A percentile compares a stretch with the other conserved stretches of the same genome.
Conservation (phyloP, 2,329 filamentous ascomycete genomes). For the Cladosporium sphaerospermum region DNA sequence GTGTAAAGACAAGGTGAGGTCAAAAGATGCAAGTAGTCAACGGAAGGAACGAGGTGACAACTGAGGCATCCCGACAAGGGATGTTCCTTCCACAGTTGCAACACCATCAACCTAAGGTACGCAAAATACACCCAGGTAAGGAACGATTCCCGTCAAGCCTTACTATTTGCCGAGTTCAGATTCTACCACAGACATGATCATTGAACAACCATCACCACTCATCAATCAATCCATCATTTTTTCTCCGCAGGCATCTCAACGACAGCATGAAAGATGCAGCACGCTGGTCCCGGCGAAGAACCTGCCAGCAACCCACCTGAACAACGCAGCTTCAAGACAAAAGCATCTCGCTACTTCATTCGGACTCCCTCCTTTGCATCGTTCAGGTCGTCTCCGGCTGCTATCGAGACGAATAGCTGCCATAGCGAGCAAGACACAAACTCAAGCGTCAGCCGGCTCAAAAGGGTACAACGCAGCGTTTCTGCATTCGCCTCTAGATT, state of each 20-base stretch:
- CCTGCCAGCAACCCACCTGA: background rate
- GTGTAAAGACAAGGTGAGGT: too few relatives aligned
- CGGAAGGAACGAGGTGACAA: too few relatives aligned
- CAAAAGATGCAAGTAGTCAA: too few relatives aligned
- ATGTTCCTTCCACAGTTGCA: too few relatives aligned
- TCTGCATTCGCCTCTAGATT: background rate
- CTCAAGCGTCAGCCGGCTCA: background rate
- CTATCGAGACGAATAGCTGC: background rate
- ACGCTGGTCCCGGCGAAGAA: background rate
- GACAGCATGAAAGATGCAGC: slow-evolving; percentile 9
- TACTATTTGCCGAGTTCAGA: too few relatives aligned
- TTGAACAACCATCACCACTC: background rate
- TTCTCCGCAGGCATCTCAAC: background rate
- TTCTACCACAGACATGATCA: too few relatives aligned
- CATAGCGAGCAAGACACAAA: background rate
- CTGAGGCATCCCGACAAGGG: too few relatives aligned
- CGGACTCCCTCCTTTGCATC: slow-evolving; percentile 8
- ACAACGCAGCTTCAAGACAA: slow-evolving; percentile 4
- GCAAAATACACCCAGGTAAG: too few relatives aligned
- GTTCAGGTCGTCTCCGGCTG: slow-evolving; percentile 1
- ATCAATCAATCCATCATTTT: background rate
- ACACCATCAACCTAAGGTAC: too few relatives aligned
- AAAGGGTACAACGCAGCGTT: background rate
- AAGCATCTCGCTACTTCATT: slow-evolving; percentile 8
- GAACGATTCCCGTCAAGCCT: too few relatives aligned